phyloP scores from a whole-genome alignment of 2,329 filamentous ascomycete genomes.

The Colletotrichum simmondsii region DNA sequence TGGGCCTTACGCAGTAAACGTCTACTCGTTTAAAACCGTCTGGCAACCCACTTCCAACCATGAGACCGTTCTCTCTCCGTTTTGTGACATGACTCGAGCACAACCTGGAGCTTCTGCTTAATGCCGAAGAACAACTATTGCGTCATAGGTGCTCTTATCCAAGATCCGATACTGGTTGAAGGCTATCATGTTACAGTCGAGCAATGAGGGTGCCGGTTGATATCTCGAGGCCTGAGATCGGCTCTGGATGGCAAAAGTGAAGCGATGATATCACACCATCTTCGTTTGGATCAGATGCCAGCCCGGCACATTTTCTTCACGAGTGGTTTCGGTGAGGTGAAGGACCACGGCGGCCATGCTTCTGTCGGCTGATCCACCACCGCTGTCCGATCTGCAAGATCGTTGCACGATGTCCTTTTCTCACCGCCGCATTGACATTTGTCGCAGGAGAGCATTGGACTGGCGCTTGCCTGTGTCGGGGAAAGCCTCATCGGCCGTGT shows the following conservation, averaged over 20 bases:
- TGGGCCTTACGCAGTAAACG: background rate
- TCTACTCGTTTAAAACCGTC: background rate
- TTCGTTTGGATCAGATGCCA: background rate
- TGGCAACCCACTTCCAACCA: background rate
- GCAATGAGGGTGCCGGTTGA: background rate
- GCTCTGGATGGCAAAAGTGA: background rate
- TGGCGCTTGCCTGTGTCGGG: conserved; percentile 10
- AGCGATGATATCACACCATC: background rate
- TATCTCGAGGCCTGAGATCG: background rate
- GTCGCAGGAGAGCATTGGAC: background rate
- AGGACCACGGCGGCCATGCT: background rate
- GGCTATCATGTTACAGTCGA: background rate
- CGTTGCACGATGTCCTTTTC: background rate
- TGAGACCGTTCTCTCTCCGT: background rate
- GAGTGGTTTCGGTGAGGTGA: background rate
- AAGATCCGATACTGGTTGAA: background rate
- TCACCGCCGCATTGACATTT: background rate
- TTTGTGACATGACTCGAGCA: background rate
- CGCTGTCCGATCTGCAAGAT: background rate
- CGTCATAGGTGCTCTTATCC: background rate
- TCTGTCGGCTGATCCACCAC: background rate
- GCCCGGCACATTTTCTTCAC: background rate
- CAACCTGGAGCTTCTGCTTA: background rate
- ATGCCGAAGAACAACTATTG: background rate
- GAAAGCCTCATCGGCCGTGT: background rate